Evolutionary conservation across 768 basidiomycete genomes (phyloP).

Genomic region (Mycena metata): DNA sequence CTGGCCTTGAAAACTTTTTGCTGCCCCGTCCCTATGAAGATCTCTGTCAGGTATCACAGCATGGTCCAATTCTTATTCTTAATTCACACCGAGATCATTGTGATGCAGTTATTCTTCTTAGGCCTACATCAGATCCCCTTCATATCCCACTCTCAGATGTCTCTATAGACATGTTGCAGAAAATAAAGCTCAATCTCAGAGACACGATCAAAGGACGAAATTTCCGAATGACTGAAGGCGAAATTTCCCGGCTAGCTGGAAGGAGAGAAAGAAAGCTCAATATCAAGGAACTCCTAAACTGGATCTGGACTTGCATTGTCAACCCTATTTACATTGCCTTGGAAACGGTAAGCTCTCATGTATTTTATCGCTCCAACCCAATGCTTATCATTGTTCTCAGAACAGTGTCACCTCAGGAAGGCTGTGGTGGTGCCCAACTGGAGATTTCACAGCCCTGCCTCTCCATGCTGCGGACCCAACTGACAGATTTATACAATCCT

Average conservation of each 20-base stretch:
- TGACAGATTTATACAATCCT: constrained; percentile 1
- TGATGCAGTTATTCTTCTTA: constrained; percentile 9
- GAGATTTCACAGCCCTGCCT: neutral
- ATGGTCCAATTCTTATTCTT: constrained; percentile 12
- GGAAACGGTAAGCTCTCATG: neutral
- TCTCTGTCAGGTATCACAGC: constrained; percentile 4
- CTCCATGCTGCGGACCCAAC: neutral
- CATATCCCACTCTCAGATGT: constrained; percentile 1
- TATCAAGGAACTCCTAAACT: neutral
- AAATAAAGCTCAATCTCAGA: neutral
- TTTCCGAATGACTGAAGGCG: neutral
- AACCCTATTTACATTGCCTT: neutral
- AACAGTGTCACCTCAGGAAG: neutral
- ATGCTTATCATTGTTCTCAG: neutral
- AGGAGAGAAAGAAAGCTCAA: neutral
- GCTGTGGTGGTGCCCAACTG: constrained; percentile 2
- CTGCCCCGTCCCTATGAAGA: neutral
- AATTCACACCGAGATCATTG: constrained; percentile 1
- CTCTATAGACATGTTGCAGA: neutral
- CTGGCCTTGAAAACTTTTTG: constrained; percentile 1
- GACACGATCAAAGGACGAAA: constrained; percentile 1
- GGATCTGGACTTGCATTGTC: constrained; percentile 3
- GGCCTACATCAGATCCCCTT: neutral
- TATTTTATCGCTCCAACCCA: neutral
- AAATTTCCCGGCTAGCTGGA: neutral